phyloP scores from a whole-genome alignment of 192 early-diverging fungal genomes.

The Backusella sp. region DNA sequence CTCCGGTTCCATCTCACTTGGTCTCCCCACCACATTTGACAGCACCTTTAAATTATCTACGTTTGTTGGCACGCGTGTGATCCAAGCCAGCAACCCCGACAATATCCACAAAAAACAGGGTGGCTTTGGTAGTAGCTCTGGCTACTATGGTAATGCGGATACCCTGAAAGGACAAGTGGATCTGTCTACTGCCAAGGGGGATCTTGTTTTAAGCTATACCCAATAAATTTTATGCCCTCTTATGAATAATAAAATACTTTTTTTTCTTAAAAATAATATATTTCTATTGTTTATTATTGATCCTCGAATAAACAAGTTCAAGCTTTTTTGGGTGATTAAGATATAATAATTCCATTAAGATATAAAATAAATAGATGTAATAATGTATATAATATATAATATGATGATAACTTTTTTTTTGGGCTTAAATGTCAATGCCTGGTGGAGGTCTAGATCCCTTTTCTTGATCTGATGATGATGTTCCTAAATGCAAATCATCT shows the following conservation, averaged over 20 bases:
- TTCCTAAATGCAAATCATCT: not conserved
- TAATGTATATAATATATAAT: not conserved
- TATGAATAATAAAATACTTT: not conserved
- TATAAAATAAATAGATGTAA: conserved; percentile 1
- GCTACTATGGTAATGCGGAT: not conserved
- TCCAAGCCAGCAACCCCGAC: not conserved
- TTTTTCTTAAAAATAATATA: not conserved
- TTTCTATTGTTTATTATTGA: not conserved
- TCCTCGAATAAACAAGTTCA: too few relatives aligned
- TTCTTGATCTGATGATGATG: conserved; percentile 11
- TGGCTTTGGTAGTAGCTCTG: not conserved
- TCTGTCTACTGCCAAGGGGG: not conserved
- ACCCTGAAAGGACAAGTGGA: not conserved
- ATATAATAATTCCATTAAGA: not conserved
- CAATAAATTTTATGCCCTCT: not conserved
- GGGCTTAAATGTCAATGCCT: conserved; percentile 2
- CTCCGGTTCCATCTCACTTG: not conserved
- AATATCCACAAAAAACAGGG: not conserved
- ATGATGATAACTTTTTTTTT: not conserved
- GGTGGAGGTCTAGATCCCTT: conserved; percentile 4
- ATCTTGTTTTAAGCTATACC: not conserved
- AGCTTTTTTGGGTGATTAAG: not conserved
- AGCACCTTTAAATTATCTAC: not conserved
- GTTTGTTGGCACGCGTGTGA: not conserved
- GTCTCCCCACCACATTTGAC: not conserved